Conservation (phyloP, 352 stramenopile genomes). For the Phytophthora colocasiae region DNA sequence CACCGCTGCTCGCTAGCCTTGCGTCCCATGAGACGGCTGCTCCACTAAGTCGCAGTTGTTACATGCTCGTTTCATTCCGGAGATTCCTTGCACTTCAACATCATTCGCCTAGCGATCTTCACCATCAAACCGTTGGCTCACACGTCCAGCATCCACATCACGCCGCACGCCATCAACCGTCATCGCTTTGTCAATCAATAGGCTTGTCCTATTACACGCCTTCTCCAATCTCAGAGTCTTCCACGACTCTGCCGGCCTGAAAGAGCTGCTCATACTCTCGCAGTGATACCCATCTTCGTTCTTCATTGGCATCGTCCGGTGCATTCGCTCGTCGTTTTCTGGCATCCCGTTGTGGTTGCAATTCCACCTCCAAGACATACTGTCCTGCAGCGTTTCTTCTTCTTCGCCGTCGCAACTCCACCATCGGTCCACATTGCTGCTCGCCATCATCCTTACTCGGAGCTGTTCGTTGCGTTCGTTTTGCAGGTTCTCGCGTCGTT, state of each 20-base stretch:
- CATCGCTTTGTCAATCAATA: too few relatives aligned
- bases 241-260: not conserved
- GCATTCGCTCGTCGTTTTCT: not conserved
- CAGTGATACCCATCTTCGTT: not conserved
- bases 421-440: not conserved
- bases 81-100: too few relatives aligned
- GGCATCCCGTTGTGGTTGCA: not conserved
- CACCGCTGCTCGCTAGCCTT: too few relatives aligned
- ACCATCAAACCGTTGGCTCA: too few relatives aligned
- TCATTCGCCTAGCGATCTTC: too few relatives aligned
- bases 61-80: too few relatives aligned
- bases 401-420: not conserved
- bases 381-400: conserved; percentile 4
- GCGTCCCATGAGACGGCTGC: too few relatives aligned
- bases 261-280: too few relatives aligned
- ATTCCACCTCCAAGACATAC: conserved; percentile 4
- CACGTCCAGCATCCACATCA: too few relatives aligned
- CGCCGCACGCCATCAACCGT: too few relatives aligned
- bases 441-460: not conserved
- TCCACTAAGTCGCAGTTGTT: too few relatives aligned
- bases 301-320: not conserved
- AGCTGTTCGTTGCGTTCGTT: not conserved
- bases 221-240: conserved; percentile 8
- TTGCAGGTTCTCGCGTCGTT: not conserved
- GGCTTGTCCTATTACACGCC: conserved; percentile 12